These are phyloP conservation scores for Fraxinus greggii DNA, from an alignment of 305 asterid genomes.

Conservation along the genomic window DNA sequence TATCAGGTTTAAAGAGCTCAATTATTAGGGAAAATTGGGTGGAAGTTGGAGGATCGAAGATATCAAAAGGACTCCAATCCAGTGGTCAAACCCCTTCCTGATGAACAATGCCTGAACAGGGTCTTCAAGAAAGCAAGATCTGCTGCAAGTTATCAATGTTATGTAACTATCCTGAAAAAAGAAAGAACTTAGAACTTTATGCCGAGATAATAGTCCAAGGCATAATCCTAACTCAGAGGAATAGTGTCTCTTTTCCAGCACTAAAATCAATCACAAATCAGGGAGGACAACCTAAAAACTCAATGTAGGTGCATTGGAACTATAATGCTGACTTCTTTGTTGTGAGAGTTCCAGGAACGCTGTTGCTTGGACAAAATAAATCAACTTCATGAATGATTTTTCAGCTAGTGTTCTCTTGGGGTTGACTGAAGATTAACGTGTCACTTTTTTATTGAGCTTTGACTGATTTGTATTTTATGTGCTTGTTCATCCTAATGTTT, in stretches of 20 bases:
- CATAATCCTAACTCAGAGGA: neutral
- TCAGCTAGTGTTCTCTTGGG: neutral
- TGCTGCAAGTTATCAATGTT: neutral
- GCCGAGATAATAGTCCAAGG: neutral
- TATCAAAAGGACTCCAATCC: neutral
- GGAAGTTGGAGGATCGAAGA: neutral
- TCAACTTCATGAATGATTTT: neutral
- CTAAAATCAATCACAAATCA: neutral
- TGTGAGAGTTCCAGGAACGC: neutral
- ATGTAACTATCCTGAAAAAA: neutral
- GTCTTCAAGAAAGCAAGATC: neutral
- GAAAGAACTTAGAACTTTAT: neutral
- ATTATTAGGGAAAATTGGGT: neutral
- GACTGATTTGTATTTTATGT: neutral
- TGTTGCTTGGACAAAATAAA: neutral
- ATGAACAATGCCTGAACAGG: neutral
- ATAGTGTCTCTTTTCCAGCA: neutral
- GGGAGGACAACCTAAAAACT: neutral
- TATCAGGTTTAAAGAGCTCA: neutral
- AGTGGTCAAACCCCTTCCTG: neutral
- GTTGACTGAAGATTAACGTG: neutral
- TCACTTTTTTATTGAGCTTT: neutral
- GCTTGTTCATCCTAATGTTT: neutral
- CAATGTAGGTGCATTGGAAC: neutral
- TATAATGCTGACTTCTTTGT: neutral